Base-by-base conservation (phyloP, 2,329 filamentous ascomycete species). In the Fusarium nisikadoi region DNA sequence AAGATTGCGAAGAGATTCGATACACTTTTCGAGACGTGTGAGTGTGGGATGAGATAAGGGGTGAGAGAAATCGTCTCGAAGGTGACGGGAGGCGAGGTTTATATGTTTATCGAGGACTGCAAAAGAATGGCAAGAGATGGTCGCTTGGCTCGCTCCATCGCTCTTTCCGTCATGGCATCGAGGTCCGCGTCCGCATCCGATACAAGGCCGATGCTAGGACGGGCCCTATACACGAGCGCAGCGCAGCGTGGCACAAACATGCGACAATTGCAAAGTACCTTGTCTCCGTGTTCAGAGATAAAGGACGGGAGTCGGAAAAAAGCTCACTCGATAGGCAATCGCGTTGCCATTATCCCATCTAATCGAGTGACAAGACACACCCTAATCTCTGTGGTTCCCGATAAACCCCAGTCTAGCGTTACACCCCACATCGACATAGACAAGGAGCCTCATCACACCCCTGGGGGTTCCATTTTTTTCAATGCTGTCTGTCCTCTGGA, bases 311-410 rank as follows among this genome's bases (percentile, higher is more conserved):
- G 46, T 23, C 67, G 55, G 57, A 63, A 69, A 72, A 64, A 58
- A 41, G 39, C 56, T 70, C 69, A 70, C 56, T 72, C 65, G 64
- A 72, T 71, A 69, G 59, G 68, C 61, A 70, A 61, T 62, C 65
- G 68, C 58, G 45, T 59, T 71, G 59, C 46, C 59, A 73, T 73
- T 73, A 73, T 73, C 71, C 66, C 71, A 73, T 73, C 71, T 71
- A 72, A 73, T 73, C 64, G 70, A 68, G 70, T 71, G 70, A 62
- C 70, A 65, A 62, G 57, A 67, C 64, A 67, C 53, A 61, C 62
- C 62, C 64, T 46, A 73, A 73, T 73, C 71, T 73, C 46, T 67
- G 62, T 71, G 39, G 66, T 73, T 73, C 67, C 71, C 58, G 70
- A 73, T 73, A 73, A 71, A 73, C 71, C 71, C 70, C 70, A 66